phyloP scores from a whole-genome alignment of 495 filamentous ascomycete genomes.

The Talaromyces stipitatus region DNA sequence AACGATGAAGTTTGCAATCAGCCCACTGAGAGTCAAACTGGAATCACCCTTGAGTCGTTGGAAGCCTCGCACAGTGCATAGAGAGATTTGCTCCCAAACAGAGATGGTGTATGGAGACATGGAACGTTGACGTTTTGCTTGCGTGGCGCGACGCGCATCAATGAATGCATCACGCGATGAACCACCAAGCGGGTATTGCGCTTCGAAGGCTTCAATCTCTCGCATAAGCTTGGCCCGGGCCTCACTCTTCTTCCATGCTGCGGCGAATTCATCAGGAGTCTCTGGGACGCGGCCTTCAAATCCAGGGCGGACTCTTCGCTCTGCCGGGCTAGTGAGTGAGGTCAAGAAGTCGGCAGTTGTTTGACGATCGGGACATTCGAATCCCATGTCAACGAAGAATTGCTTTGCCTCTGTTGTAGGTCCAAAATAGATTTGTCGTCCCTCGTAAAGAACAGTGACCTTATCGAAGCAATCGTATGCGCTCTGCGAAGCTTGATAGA shows the following conservation, averaged over 20 bases:
- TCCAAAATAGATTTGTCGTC: slow-evolving; percentile 78
- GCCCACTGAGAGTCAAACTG: slow-evolving; percentile 57
- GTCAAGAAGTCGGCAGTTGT: slow-evolving; percentile 78
- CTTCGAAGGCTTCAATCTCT: slow-evolving; percentile 67
- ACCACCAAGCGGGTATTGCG: slow-evolving; percentile 53
- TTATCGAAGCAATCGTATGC: slow-evolving; percentile 78
- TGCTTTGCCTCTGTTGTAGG: slow-evolving; percentile 50
- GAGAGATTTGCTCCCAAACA: slow-evolving; percentile 56
- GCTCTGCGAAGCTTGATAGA: slow-evolving; percentile 75
- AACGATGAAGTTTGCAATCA: slow-evolving; percentile 70
- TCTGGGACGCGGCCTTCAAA: slow-evolving; percentile 59
- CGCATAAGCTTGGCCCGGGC: slow-evolving; percentile 55
- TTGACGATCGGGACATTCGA: slow-evolving; percentile 62
- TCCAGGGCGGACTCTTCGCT: slow-evolving; percentile 55
- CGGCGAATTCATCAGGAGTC: slow-evolving; percentile 71
- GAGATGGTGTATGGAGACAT: slow-evolving; percentile 75
- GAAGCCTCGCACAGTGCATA: slow-evolving; percentile 73
- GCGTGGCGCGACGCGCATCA: slow-evolving; percentile 51
- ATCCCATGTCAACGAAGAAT: slow-evolving; percentile 70
- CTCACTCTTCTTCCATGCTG: slow-evolving; percentile 65
- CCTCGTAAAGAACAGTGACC: slow-evolving; percentile 70
- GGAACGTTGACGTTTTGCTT: slow-evolving; percentile 45
- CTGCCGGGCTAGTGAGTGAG: slow-evolving; percentile 63
- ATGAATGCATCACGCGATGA: slow-evolving; percentile 60
- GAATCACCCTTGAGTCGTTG: slow-evolving; percentile 59